Percentiles rank a stretch among this genome's conserved stretches.
Conservation (phyloP, 805 yeast genomes). For the Saturnispora quitensis region DNA sequence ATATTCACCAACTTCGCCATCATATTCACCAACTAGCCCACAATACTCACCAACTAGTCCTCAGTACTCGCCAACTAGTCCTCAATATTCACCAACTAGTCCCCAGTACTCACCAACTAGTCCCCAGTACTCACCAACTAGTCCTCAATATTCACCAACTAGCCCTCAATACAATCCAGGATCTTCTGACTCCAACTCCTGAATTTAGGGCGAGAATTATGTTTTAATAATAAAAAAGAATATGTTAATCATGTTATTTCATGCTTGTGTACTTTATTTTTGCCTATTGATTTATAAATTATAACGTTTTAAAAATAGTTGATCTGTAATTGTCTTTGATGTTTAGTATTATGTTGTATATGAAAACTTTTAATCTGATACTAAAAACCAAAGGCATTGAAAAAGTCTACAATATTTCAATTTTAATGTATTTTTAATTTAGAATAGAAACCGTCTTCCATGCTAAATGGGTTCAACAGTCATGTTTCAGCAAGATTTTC, state of each 20-base stretch:
- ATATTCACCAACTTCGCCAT: slow-evolving; percentile 50
- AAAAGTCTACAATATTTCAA: too few species aligned
- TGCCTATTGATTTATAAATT: slow-evolving; percentile 5
- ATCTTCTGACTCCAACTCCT: slow-evolving; percentile 55
- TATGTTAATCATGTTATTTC: background rate
- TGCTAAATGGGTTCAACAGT: too few species aligned
- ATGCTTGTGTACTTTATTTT: slow-evolving; percentile 8
- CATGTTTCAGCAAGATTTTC: too few species aligned
- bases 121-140: slow-evolving; percentile 59
- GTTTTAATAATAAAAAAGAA: background rate
- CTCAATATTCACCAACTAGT: slow-evolving; percentile 63
- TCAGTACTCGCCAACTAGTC: slow-evolving; percentile 54
- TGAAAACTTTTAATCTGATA: too few species aligned
- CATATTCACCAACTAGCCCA: slow-evolving; percentile 57
- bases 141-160: slow-evolving; percentile 70
- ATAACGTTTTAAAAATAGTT: slow-evolving; percentile 3
- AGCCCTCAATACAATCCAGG: slow-evolving; percentile 51
- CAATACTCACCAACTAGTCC: slow-evolving; percentile 45
- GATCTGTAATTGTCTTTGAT: too few species aligned
- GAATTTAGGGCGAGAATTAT: background rate
- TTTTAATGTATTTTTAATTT: too few species aligned
- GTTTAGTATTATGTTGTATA: too few species aligned
- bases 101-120: slow-evolving; percentile 71
- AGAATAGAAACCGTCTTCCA: too few species aligned
- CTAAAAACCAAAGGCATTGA: too few species aligned